Percentiles rank a stretch among this genome's conserved stretches.
phyloP scores from a whole-genome alignment of 1,139 yeast genomes.

The Blastobotrys ciferrii region DNA sequence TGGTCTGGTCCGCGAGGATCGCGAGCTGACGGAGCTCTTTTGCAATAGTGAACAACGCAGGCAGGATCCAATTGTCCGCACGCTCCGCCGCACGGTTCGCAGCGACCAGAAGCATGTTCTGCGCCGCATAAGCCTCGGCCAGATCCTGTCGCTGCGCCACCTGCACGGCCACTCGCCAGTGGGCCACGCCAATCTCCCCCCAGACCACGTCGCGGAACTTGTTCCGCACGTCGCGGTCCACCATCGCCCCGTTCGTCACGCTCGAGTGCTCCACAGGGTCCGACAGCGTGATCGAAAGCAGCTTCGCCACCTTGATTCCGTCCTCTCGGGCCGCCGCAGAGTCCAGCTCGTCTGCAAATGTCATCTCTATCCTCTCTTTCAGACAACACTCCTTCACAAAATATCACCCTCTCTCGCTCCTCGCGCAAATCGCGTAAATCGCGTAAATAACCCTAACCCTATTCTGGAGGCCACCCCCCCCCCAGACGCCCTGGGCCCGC shows the following conservation, averaged over 20 bases:
- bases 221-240: constrained; percentile 20
- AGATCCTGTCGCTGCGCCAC: constrained; percentile 27
- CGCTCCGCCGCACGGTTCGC: constrained; percentile 59
- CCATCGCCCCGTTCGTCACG: constrained; percentile 26
- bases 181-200: constrained; percentile 29
- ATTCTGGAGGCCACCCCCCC: not conserved
- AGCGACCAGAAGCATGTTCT: constrained; percentile 28
- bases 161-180: constrained; percentile 32
- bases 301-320: constrained; percentile 27
- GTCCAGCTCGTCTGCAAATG: constrained; percentile 22
- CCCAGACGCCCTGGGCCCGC: too few relatives aligned
- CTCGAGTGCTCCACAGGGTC: constrained; percentile 24
- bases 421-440: too few relatives aligned
- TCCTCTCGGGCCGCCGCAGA: constrained; percentile 23
- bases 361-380: constrained; percentile 7
- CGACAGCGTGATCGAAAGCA: constrained; percentile 28
- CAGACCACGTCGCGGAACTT: constrained; percentile 23
- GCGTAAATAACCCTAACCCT: not conserved
- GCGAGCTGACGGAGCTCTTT: constrained; percentile 51
- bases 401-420: not conserved
- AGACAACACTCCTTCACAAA: not conserved
- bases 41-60: constrained; percentile 54
- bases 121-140: constrained; percentile 30
- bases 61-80: constrained; percentile 66
- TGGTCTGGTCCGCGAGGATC: constrained; percentile 20